Evolutionary conservation across 2,329 filamentous ascomycete species (phyloP).

Genomic region (Ceratocystis harringtonii): DNA sequence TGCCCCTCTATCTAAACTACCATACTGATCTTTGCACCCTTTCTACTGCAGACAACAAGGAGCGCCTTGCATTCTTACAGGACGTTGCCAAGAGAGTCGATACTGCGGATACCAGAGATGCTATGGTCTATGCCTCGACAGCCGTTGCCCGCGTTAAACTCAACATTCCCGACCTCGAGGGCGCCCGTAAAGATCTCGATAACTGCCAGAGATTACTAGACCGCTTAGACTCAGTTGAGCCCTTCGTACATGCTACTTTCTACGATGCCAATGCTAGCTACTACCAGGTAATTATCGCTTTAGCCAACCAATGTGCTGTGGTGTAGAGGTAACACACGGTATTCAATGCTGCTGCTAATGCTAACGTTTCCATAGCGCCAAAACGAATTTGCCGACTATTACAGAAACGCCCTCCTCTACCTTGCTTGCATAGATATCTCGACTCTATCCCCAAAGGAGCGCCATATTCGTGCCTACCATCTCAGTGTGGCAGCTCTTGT

Average conservation of each 20-base stretch:
- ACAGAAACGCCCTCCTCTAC: constrained; percentile 93
- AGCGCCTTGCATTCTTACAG: constrained; percentile 73
- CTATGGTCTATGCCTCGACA: constrained; percentile 83
- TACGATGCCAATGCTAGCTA: constrained; percentile 92
- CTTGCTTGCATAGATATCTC: constrained; percentile 85
- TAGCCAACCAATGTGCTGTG: neutral
- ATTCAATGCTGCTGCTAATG: constrained; percentile 17
- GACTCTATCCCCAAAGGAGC: constrained; percentile 57
- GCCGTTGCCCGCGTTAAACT: constrained; percentile 81
- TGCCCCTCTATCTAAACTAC: neutral
- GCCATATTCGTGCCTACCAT: constrained; percentile 74
- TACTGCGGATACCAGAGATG: constrained; percentile 84
- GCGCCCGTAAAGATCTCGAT: constrained; percentile 73
- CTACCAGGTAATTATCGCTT: constrained; percentile 47
- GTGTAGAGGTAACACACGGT: no score
- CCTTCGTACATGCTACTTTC: constrained; percentile 86
- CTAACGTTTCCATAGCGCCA: constrained; percentile 36
- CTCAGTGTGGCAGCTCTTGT: constrained; percentile 84
- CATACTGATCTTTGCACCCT: neutral
- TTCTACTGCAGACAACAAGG: constrained; percentile 56
- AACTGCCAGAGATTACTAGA: constrained; percentile 78
- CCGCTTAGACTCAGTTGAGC: constrained; percentile 86
- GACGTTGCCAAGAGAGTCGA: constrained; percentile 77
- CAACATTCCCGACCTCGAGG: constrained; percentile 61
- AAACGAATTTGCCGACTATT: constrained; percentile 89